Evolutionary conservation across 306 rosid genomes (phyloP).

Genomic region (Vicia faba): DNA sequence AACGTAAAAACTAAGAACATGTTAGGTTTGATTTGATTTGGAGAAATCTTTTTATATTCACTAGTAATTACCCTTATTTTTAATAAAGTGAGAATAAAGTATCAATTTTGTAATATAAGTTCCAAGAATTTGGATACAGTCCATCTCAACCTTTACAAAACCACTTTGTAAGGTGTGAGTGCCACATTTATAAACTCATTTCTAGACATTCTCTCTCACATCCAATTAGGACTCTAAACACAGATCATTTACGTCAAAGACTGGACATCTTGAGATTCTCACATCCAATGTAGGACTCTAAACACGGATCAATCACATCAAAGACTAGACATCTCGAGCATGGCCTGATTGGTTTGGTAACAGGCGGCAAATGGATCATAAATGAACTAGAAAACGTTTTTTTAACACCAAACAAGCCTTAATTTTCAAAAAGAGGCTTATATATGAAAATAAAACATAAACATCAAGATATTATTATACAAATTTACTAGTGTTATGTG

Average conservation of each 20-base stretch:
- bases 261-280: not conserved
- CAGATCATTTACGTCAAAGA: not conserved
- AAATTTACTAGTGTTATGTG: not conserved
- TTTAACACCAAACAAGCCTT: not conserved
- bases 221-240: not conserved
- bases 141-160: not conserved
- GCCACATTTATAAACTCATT: not conserved
- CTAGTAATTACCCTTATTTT: not conserved
- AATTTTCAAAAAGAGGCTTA: constrained; percentile 20
- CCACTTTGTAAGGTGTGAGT: not conserved
- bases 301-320: not conserved
- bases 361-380: not conserved
- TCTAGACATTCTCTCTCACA: not conserved
- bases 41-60: not conserved
- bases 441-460: not conserved
- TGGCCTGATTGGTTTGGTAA: not conserved
- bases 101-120: not conserved
- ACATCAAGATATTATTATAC: not conserved
- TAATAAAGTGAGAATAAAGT: not conserved
- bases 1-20: not conserved
- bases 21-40: constrained; percentile 10
- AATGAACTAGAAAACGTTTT: not conserved
- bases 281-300: too few species aligned
- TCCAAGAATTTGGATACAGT: not conserved
- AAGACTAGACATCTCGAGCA: not conserved